Base-by-base conservation (phyloP, 176 grass and related monocot species). In the Elaeis guineensis region DNA sequence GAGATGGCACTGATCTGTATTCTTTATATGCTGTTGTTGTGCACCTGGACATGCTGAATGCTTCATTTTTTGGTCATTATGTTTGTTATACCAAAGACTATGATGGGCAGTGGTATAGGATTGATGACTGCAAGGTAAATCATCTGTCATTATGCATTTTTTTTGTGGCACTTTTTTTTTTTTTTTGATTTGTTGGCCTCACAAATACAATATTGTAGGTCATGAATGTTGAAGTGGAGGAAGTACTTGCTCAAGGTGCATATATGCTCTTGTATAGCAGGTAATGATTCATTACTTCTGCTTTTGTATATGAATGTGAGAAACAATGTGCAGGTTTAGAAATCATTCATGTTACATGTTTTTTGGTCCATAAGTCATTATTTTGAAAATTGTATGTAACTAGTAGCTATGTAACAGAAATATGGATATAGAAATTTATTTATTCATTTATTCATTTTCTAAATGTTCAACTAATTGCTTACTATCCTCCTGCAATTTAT, bases 31-130 rank as follows among this genome's bases (percentile, higher is more conserved):
- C 84, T 78, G 88, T 98, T 15, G 88, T 93, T 57, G 94, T 98
- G 61, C 94, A 98, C 66, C 64, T 98, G 73, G 94, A 98, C 79
- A 89, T 98, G 94, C 73, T 98, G 30, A 98, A 98, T 79, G 79
- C 94, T 19, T 93, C 94, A 53, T 98, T 89, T 79, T 98, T 98
- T 83, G 94, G 94, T 4, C 94, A 98, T 59, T 98, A 98, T 76
- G 86, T 98, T 83, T 98, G 94, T 69, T 98, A 83, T 61, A 93
- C 81, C 30, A 98, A 89, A 85, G 75, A 75, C 61, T 72, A 58
- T 52, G 62, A 58, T 69, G 88, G 79, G 29, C 66, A 44, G 26
- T 98, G 94, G 94, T 89, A 81, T 53, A 81, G 75, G 67, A 73
- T 89, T 54, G 94, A 98, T 77, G 94, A 98, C 75, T 89, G 88